These are phyloP conservation scores for Coniophora puteana DNA, from an alignment of 1,284 basidiomycete genomes.

Conservation along the genomic window DNA sequence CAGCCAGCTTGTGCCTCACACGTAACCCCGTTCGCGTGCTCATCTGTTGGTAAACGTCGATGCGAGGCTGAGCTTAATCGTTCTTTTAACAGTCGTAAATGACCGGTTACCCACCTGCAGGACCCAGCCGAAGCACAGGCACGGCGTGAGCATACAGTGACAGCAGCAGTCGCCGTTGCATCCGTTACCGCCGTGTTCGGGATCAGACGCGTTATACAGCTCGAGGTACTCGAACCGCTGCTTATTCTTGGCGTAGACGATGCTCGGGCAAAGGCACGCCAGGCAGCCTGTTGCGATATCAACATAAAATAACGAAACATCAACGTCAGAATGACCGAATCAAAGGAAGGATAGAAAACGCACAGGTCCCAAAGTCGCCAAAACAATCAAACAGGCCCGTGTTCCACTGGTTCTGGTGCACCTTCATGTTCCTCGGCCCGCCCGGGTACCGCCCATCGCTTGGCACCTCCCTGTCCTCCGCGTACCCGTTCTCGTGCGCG, in stretches of 20 bases:
- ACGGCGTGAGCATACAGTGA: slow-evolving; percentile 11
- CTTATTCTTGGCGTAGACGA: slow-evolving; percentile 2
- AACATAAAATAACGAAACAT: neutral
- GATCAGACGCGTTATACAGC: neutral
- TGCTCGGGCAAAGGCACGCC: slow-evolving; percentile 6
- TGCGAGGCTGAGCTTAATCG: neutral
- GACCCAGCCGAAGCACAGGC: slow-evolving; percentile 35
- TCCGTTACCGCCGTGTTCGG: slow-evolving; percentile 5
- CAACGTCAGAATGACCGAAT: neutral
- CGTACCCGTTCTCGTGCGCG: too few relatives aligned
- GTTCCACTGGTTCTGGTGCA: slow-evolving; percentile 4
- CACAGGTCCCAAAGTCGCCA: slow-evolving; percentile 5
- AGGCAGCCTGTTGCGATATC: slow-evolving; percentile 1
- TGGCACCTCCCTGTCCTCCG: too few relatives aligned
- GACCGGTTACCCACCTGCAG: slow-evolving; percentile 39
- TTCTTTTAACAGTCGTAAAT: too few relatives aligned
- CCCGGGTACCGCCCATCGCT: too few relatives aligned
- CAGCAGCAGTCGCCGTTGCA: slow-evolving; percentile 1
- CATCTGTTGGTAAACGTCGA: neutral
- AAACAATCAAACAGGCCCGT: slow-evolving; percentile 4
- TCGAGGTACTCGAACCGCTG: slow-evolving; percentile 5
- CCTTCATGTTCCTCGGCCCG: too few relatives aligned
- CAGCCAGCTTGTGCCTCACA: slow-evolving; percentile 41
- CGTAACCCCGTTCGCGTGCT: slow-evolving; percentile 43
- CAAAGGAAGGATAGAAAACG: neutral